phyloP scores from a whole-genome alignment of 495 filamentous ascomycete species.

The Cudoniella acicularis region DNA sequence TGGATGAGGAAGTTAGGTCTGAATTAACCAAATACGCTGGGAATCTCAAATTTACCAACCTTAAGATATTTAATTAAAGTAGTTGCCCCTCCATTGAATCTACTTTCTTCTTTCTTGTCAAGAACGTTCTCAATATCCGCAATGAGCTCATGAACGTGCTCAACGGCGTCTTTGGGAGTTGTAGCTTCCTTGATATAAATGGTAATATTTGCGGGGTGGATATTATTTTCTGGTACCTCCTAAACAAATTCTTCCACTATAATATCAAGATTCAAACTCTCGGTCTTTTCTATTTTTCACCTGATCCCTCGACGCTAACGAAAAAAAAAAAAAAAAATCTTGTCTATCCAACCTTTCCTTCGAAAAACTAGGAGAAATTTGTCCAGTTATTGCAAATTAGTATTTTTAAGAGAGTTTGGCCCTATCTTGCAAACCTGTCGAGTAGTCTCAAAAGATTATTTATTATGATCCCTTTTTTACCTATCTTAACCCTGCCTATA shows the following conservation, averaged over 20 bases:
- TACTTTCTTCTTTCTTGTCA: too few relatives aligned
- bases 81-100: background rate
- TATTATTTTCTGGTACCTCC: background rate
- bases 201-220: background rate
- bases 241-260: background rate
- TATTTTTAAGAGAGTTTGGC: background rate
- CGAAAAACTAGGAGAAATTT: background rate
- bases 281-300: background rate
- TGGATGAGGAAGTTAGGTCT: background rate
- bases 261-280: background rate
- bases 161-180: background rate
- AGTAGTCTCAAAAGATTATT: background rate
- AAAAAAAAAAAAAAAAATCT: background rate
- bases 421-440: background rate
- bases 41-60: background rate
- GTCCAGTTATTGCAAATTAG: background rate
- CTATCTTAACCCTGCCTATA: background rate
- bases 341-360: background rate
- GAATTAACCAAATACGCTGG: background rate
- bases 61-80: background rate
- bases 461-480: background rate
- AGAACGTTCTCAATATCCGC: too few relatives aligned
- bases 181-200: background rate
- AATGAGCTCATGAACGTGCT: background rate
- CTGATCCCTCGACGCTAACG: background rate